Evolutionary conservation across 2,329 filamentous ascomycete species (phyloP).

Genomic region (Ophiostoma triangulosporum): DNA sequence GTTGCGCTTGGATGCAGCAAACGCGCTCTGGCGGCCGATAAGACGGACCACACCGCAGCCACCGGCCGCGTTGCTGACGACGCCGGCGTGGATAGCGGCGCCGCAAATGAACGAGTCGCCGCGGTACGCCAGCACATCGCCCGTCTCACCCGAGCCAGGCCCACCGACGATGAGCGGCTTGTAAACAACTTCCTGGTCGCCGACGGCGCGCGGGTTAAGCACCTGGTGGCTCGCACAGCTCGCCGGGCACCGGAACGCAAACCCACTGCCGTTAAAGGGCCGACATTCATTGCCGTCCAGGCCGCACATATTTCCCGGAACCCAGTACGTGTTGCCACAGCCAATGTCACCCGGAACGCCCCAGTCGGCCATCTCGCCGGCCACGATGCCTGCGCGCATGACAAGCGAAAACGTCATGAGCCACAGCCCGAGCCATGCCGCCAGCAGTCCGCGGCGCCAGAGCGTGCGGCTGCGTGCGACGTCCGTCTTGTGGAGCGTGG

Average conservation of each 20-base stretch:
- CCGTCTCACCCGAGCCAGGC: conserved; percentile 29
- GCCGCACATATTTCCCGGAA: conserved; percentile 55
- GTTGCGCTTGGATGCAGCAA: conserved; percentile 49
- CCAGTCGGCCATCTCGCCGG: conserved; percentile 51
- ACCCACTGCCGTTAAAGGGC: conserved; percentile 56
- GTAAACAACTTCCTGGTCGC: conserved; percentile 53
- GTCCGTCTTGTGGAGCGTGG: conserved; percentile 23
- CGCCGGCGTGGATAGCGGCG: conserved; percentile 61
- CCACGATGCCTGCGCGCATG: conserved; percentile 46
- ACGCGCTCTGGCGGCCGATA: conserved; percentile 47
- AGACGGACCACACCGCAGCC: conserved; percentile 60
- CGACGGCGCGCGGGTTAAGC: conserved; percentile 62
- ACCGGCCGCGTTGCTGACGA: conserved; percentile 50
- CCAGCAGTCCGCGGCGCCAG: conserved; percentile 45
- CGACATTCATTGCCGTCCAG: conserved; percentile 62
- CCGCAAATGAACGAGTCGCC: conserved; percentile 72
- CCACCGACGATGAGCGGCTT: conserved; percentile 56
- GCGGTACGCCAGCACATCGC: conserved; percentile 51
- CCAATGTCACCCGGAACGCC: conserved; percentile 51
- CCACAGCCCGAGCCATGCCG: conserved; percentile 45
- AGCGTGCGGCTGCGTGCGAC: conserved; percentile 22
- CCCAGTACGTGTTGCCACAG: conserved; percentile 60
- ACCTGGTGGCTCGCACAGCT: conserved; percentile 53
- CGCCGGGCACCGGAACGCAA: conserved; percentile 63
- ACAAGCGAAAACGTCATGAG: conserved; percentile 55